Base-by-base conservation (phyloP, 495 filamentous ascomycete species). In the Copromyces sp. region DNA sequence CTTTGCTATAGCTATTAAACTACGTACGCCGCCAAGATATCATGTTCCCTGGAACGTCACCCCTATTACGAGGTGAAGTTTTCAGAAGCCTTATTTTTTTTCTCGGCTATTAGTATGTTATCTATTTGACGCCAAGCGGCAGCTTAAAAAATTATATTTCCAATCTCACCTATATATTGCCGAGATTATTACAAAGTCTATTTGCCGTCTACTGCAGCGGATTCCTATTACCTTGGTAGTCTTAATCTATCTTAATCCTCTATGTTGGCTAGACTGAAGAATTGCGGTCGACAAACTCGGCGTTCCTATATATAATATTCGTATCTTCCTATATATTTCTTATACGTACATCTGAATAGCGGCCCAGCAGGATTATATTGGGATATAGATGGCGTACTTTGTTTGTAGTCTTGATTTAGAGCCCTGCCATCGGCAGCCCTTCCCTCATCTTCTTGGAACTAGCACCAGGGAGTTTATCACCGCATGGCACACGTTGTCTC, bases 361-460 rank as follows among this genome's bases (percentile, higher is more conserved):
- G 53, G 53, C 53, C 14, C 53, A 65, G 53, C 53, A 35, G 53
- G 12, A 65, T 9, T 1, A 24, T 9, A 35, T 45, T 39, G 44
- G 38, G 39, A 39, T 45, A 70, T 35, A 20, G 69, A 39, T 24
- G 14, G 39, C 39, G 69, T 59, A 14, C 35, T 39, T 32, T 42
- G 69, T 17, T 53, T 40, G 29, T n/a, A 45, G 39, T 70, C 39
- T 76, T 73, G 73, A 76, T 69, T 74, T 73, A 71, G 61, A 74
- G 65, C 74, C 76, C 76, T 74, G 75, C 76, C 72, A 75, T 77
- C 35, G 8, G 65, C 70, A 59, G 37, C 45, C 70, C 47, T 39
- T 40, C 59, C 24, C 39, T n/a, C 17, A 71, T 71, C 70, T 65
- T 44, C 61, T 44, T 65, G 45, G 70, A 71, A 47, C 59, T 38